phyloP scores from a whole-genome alignment of 1,139 yeast species.

The Suhomyces ambrosiae region DNA sequence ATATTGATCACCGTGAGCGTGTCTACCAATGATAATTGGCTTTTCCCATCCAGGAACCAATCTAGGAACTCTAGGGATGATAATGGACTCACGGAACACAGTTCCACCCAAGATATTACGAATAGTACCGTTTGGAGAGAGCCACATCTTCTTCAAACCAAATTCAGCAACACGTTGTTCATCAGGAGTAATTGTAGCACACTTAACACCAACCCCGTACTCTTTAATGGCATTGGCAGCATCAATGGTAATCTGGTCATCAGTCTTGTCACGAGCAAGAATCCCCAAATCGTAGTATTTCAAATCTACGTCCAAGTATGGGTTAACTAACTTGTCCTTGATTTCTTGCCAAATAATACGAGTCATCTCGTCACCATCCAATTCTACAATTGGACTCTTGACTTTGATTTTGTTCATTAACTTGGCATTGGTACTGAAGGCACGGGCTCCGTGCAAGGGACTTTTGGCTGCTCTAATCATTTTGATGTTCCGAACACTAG shows the following conservation, averaged over 20 bases:
- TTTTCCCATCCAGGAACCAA: conserved; percentile 91
- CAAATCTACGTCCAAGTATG: conserved; percentile 83
- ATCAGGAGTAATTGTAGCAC: conserved; percentile 99
- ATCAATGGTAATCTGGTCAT: conserved; percentile 84
- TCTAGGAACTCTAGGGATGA: conserved; percentile 85
- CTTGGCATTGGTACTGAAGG: conserved; percentile 24
- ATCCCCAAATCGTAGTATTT: conserved; percentile 91
- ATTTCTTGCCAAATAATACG: conserved; percentile 89
- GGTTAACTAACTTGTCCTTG: conserved; percentile 77
- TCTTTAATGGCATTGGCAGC: conserved; percentile 88
- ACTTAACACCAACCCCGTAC: conserved; percentile 91
- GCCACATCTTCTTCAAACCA: conserved; percentile 92
- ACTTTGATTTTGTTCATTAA: conserved; percentile 66
- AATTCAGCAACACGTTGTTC: conserved; percentile 93
- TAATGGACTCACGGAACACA: conserved; percentile 95
- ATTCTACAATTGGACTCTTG: conserved; percentile 85
- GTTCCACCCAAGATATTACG: conserved; percentile 95
- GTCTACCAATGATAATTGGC: conserved; percentile 96
- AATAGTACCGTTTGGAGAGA: conserved; percentile 95
- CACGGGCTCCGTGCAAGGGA: conserved; percentile 17
- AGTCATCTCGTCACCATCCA: conserved; percentile 97
- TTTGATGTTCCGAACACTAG: conserved; percentile 2
- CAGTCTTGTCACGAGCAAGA: conserved; percentile 80
- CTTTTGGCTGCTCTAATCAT: conserved; percentile 14
- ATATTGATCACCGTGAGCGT: conserved; percentile 96